Evolutionary conservation across 2,329 filamentous ascomycete genomes (phyloP).

Genomic region (Fusarium sp.): DNA sequence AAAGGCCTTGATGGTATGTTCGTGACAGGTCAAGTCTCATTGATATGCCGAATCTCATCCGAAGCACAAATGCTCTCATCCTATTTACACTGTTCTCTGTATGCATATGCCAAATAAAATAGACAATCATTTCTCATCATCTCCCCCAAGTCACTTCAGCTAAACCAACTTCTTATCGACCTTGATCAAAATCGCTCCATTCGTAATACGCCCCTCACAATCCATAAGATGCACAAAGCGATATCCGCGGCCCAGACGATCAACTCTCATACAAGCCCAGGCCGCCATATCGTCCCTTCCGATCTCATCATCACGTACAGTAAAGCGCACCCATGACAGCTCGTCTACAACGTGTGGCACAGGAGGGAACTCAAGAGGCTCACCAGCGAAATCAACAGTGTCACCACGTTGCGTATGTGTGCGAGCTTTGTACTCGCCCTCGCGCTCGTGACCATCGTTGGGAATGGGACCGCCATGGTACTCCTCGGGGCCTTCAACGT

Average conservation of each 20-base stretch:
- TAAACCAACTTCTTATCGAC: conserved; percentile 69
- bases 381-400: conserved; percentile 71
- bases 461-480: conserved; percentile 52
- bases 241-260: conserved; percentile 80
- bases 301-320: conserved; percentile 88
- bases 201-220: conserved; percentile 71
- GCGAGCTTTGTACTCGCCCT: conserved; percentile 66
- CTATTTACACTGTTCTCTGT: neutral
- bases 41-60: neutral
- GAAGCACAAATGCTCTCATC: neutral
- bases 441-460: conserved; percentile 56
- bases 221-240: conserved; percentile 83
- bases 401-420: conserved; percentile 69
- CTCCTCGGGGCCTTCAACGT: conserved; percentile 76
- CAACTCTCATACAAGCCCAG: conserved; percentile 90
- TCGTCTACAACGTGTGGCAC: conserved; percentile 72
- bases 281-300: conserved; percentile 82
- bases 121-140: conserved; percentile 4
- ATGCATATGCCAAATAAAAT: neutral
- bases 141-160: conserved; percentile 12
- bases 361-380: conserved; percentile 68
- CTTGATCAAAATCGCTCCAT: conserved; percentile 79
- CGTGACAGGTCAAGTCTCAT: neutral
- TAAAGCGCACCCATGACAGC: conserved; percentile 82
- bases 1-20: no score